These are phyloP conservation scores for Poa pratensis DNA, from an alignment of 176 grass and related monocot genomes.

Conservation along the genomic window DNA sequence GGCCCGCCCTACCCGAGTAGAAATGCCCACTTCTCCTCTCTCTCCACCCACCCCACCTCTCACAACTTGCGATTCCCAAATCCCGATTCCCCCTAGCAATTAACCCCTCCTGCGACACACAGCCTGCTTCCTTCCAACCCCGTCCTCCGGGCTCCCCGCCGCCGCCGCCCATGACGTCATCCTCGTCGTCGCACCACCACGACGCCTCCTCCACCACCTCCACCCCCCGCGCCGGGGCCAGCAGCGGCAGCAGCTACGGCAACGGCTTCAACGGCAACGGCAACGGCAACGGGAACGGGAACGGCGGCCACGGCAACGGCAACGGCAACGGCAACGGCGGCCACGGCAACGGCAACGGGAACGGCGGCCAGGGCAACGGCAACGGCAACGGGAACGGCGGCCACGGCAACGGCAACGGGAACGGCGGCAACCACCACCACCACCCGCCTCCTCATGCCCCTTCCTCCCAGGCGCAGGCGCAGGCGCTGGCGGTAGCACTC, in stretches of 20 bases:
- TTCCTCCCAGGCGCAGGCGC: not conserved
- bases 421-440: slow-evolving; percentile 9
- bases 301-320: not conserved
- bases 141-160: not conserved
- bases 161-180: slow-evolving; percentile 32
- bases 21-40: not conserved
- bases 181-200: slow-evolving; percentile 34
- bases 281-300: not conserved
- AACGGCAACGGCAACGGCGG: slow-evolving; percentile 9
- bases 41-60: not conserved
- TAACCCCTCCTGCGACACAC: slow-evolving; percentile 20
- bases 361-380: not conserved
- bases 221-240: slow-evolving; percentile 41
- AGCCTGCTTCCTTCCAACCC: not conserved
- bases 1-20: not conserved
- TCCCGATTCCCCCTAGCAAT: slow-evolving; percentile 37
- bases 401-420: slow-evolving; percentile 19
- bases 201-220: slow-evolving; percentile 40
- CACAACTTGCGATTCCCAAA: slow-evolving; percentile 51
- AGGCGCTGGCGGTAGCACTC: not conserved
- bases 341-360: not conserved
- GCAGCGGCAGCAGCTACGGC: not conserved
- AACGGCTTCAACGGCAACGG: not conserved
- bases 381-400: not conserved
- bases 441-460: slow-evolving; percentile 26